Percentiles rank a stretch among this genome's conserved stretches.
These are phyloP conservation scores for Xylaria polymorpha DNA, from an alignment of 2,329 filamentous ascomycete species.

Conservation along the genomic window DNA sequence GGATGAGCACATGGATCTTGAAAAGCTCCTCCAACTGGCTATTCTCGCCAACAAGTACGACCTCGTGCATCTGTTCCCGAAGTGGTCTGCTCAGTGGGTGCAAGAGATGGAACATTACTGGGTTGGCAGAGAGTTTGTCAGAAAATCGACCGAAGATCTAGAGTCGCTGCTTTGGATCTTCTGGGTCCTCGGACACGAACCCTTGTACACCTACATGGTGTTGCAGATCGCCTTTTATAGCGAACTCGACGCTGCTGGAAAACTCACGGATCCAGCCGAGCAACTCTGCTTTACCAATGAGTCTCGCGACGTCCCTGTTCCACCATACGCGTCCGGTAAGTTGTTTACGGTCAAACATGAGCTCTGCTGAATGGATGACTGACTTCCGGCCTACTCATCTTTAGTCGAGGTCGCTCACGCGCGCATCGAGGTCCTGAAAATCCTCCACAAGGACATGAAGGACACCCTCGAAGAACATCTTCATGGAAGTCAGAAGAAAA, in stretches of 20 bases:
- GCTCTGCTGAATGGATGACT: not conserved
- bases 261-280: conserved; percentile 25
- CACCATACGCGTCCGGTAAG: conserved; percentile 32
- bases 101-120: conserved; percentile 32
- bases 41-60: conserved; percentile 37
- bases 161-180: conserved; percentile 36
- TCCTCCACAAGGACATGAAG: conserved; percentile 33
- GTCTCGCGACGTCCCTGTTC: conserved; percentile 9
- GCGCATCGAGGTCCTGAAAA: conserved; percentile 29
- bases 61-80: conserved; percentile 18
- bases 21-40: conserved; percentile 27
- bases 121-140: conserved; percentile 16
- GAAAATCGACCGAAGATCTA: conserved; percentile 26
- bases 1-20: conserved; percentile 19
- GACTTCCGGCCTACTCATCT: not conserved
- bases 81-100: conserved; percentile 34
- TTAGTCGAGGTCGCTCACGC: conserved; percentile 30
- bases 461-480: conserved; percentile 32
- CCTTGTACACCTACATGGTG: conserved; percentile 36
- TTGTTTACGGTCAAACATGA: not conserved
- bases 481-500: conserved; percentile 1
- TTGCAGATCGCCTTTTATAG: conserved; percentile 33
- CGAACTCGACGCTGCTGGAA: conserved; percentile 21
- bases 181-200: conserved; percentile 37
- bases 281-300: conserved; percentile 31